Conservation (phyloP, 345 rosid genomes). For the Gynandropsis gynandra region DNA sequence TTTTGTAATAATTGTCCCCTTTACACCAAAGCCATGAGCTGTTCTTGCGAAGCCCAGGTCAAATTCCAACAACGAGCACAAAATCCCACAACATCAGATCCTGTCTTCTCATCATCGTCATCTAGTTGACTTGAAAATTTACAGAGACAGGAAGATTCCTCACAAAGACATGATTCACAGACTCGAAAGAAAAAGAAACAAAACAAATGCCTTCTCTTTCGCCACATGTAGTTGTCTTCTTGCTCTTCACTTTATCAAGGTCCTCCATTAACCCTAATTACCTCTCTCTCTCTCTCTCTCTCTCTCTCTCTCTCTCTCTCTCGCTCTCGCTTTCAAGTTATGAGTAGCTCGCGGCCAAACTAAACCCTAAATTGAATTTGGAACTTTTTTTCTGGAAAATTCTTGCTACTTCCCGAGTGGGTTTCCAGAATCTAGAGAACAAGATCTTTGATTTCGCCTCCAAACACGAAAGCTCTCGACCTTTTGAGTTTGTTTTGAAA, state of each 20-base stretch:
- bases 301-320: background rate
- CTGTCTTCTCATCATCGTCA: constrained; percentile 16
- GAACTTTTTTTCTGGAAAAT: background rate
- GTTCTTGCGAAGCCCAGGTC: constrained; percentile 28
- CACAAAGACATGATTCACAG: constrained; percentile 37
- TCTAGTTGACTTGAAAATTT: background rate
- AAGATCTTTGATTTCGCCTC: too few relatives aligned
- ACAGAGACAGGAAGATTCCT: background rate
- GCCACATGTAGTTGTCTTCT: constrained; percentile 53
- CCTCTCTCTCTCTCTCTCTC: too few relatives aligned
- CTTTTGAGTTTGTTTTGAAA: background rate
- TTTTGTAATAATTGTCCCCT: constrained; percentile 47
- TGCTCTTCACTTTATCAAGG: constrained; percentile 66
- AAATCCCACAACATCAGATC: constrained; percentile 44
- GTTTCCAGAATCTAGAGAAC: too few relatives aligned
- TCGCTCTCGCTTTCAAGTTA: background rate
- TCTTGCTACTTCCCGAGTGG: too few relatives aligned
- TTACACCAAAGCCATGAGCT: constrained; percentile 63
- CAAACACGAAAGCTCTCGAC: too few relatives aligned
- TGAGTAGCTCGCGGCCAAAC: background rate
- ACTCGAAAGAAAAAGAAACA: constrained; percentile 60
- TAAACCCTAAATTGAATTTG: constrained; percentile 16
- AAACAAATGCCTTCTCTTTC: constrained; percentile 65
- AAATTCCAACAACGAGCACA: constrained; percentile 25
- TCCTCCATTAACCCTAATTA: constrained; percentile 23